Conservation (phyloP, 106 monocot species). For the Allium sativum region DNA sequence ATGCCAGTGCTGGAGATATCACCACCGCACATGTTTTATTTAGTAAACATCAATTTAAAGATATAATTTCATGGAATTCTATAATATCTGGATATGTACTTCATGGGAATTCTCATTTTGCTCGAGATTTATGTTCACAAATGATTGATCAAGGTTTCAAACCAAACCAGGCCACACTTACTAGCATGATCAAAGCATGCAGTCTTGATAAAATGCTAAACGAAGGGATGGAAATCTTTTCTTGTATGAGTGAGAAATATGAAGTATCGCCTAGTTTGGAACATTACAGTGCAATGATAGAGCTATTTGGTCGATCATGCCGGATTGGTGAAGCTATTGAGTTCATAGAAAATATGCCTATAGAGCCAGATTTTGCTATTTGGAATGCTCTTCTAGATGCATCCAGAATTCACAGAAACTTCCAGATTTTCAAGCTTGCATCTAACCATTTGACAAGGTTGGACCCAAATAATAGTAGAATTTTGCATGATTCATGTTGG, state of each 20-base stretch:
- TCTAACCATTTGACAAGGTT: slow-evolving; percentile 33
- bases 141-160: slow-evolving; percentile 42
- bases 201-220: slow-evolving; percentile 42
- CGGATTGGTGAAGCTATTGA: slow-evolving; percentile 50
- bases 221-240: slow-evolving; percentile 56
- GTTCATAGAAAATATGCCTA: slow-evolving; percentile 52
- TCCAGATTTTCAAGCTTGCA: slow-evolving; percentile 34
- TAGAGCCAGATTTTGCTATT: slow-evolving; percentile 40
- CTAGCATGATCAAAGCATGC: slow-evolving; percentile 38
- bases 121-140: slow-evolving; percentile 29
- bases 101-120: slow-evolving; percentile 35
- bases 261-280: slow-evolving; percentile 28
- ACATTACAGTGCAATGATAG: slow-evolving; percentile 59
- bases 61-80: slow-evolving; percentile 74
- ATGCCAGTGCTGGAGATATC: slow-evolving; percentile 61
- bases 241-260: slow-evolving; percentile 30
- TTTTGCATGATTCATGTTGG: slow-evolving; percentile 38
- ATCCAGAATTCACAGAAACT: slow-evolving; percentile 39
- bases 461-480: slow-evolving; percentile 30
- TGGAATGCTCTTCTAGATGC: slow-evolving; percentile 62
- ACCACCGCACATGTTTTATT: slow-evolving; percentile 43
- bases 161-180: slow-evolving; percentile 44
- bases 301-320: slow-evolving; percentile 62
- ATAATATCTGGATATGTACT: slow-evolving; percentile 55
- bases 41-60: slow-evolving; percentile 18